These are phyloP conservation scores for Cercospora janseana DNA, from an alignment of 2,329 filamentous ascomycete species.

Conservation along the genomic window DNA sequence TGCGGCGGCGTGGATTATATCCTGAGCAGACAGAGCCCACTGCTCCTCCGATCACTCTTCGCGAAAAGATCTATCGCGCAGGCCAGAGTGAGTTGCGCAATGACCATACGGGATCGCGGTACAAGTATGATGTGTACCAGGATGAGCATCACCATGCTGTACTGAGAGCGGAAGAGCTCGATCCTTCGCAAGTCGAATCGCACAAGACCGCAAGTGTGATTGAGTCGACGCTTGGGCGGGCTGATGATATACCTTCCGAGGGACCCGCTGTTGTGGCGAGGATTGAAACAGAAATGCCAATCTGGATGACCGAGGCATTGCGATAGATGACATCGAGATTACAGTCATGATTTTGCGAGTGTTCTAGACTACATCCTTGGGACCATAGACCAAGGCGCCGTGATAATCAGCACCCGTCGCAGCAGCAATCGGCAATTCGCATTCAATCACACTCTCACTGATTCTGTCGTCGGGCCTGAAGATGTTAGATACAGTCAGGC, in stretches of 20 bases:
- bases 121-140: constrained; percentile 62
- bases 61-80: constrained; percentile 61
- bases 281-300: neutral
- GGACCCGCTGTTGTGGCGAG: constrained; percentile 1
- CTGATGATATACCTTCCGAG: constrained; percentile 2
- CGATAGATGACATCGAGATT: neutral
- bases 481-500: constrained; percentile 2
- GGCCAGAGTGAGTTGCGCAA: constrained; percentile 57
- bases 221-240: neutral
- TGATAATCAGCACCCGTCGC: neutral
- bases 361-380: neutral
- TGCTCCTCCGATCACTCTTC: constrained; percentile 28
- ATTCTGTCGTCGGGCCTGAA: constrained; percentile 9
- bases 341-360: neutral
- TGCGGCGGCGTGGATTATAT: constrained; percentile 40
- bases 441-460: constrained; percentile 12
- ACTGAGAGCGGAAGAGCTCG: neutral
- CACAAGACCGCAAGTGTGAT: neutral
- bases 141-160: constrained; percentile 40
- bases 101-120: constrained; percentile 59
- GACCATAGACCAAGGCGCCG: no score
- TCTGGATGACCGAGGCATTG: neutral
- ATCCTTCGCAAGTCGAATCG: neutral
- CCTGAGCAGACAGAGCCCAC: constrained; percentile 29
- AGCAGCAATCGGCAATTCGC: neutral